phyloP scores from a whole-genome alignment of 805 yeast genomes.

The Wickerhamomyces silvicola region DNA sequence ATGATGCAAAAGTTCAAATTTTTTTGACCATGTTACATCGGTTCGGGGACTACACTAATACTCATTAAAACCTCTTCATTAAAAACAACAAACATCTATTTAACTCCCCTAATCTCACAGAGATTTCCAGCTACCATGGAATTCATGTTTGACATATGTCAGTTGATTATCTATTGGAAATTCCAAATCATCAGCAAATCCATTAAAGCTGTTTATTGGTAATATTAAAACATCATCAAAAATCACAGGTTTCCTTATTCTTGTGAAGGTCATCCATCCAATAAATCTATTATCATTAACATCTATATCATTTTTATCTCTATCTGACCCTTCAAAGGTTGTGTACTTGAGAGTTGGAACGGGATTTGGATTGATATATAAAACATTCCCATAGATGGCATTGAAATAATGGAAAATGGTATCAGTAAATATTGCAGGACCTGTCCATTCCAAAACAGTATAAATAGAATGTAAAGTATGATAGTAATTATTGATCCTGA shows the following conservation, averaged over 20 bases:
- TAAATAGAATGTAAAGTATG: conserved; percentile 22
- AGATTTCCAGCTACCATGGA: conserved; percentile 52
- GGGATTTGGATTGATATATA: background rate
- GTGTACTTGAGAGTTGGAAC: conserved; percentile 6
- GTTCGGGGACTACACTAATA: conserved; percentile 1
- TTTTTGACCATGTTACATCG: background rate
- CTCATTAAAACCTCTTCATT: background rate
- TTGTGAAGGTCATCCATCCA: conserved; percentile 52
- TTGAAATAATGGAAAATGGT: conserved; percentile 36
- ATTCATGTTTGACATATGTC: conserved; percentile 52
- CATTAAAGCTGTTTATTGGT: conserved; percentile 59
- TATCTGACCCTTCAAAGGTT: conserved; percentile 25
- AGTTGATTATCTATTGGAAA: conserved; percentile 33
- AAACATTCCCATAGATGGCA: conserved; percentile 1
- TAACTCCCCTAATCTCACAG: background rate
- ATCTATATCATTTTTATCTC: conserved; percentile 1
- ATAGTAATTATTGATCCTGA: conserved; percentile 24
- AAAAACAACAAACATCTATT: background rate
- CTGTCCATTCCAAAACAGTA: conserved; percentile 41
- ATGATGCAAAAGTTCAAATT: no score
- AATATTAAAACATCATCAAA: conserved; percentile 59
- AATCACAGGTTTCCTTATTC: conserved; percentile 42
- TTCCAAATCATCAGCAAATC: conserved; percentile 59
- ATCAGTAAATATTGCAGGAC: conserved; percentile 43
- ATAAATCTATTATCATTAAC: conserved; percentile 24